Evolutionary conservation across 306 rosid species (phyloP).

Genomic region (Vicia villosa): DNA sequence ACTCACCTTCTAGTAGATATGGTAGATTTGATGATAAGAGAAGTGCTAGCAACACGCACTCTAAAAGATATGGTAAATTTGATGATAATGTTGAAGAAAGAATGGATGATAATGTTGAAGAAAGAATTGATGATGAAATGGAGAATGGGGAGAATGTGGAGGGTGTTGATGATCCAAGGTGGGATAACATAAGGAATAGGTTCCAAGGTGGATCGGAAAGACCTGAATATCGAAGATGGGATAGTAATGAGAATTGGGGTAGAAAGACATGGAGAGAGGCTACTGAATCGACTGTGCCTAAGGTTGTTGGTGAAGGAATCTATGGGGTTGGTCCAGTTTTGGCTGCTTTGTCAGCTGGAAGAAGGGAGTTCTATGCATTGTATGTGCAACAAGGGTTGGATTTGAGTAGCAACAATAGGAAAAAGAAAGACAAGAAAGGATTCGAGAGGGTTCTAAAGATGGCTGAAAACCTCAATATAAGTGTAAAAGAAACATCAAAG

Average conservation of each 20-base stretch:
- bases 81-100: slow-evolving; percentile 46
- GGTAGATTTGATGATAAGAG: slow-evolving; percentile 39
- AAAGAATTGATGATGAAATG: slow-evolving; percentile 51
- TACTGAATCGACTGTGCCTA: slow-evolving; percentile 73
- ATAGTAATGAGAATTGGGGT: slow-evolving; percentile 81
- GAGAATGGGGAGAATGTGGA: slow-evolving; percentile 56
- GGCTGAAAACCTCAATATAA: slow-evolving; percentile 71
- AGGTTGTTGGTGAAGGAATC: slow-evolving; percentile 82
- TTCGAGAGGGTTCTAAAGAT: slow-evolving; percentile 74
- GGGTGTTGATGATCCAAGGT: slow-evolving; percentile 71
- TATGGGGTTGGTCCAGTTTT: slow-evolving; percentile 95
- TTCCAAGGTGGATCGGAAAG: slow-evolving; percentile 54
- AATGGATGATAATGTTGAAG: slow-evolving; percentile 47
- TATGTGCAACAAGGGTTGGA: slow-evolving; percentile 89
- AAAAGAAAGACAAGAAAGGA: slow-evolving; percentile 97
- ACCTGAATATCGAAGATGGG: slow-evolving; percentile 74
- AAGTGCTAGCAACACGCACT: background rate
- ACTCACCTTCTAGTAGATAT: background rate
- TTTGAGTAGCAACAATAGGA: slow-evolving; percentile 75
- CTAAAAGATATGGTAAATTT: background rate
- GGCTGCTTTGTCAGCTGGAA: slow-evolving; percentile 88
- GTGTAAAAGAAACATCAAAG: slow-evolving; percentile 70
- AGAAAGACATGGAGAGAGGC: slow-evolving; percentile 90
- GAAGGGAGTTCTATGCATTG: slow-evolving; percentile 89
- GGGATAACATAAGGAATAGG: slow-evolving; percentile 71